Conservation (phyloP, 257 asterid genomes). For the Gentiana dahurica region DNA sequence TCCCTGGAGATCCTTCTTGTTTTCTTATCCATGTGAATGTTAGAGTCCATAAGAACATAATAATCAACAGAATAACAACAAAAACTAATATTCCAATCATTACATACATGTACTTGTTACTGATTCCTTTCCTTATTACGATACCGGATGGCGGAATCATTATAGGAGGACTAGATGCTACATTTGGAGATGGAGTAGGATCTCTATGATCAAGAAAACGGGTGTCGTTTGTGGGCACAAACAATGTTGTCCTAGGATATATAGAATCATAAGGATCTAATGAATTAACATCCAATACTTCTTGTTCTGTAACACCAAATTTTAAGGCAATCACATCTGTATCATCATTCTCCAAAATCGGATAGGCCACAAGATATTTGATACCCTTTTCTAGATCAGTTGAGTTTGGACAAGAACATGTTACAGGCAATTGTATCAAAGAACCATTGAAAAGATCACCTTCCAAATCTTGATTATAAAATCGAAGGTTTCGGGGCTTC, state of each 20-base stretch:
- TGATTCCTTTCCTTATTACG: not conserved
- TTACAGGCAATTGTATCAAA: slow-evolving; percentile 8
- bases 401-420: slow-evolving; percentile 12
- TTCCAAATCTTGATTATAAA: not conserved
- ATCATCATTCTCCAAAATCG: slow-evolving; percentile 6
- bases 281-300: not conserved
- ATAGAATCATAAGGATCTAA: slow-evolving; percentile 6
- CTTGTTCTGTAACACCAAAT: slow-evolving; percentile 4
- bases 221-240: slow-evolving; percentile 7
- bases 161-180: not conserved
- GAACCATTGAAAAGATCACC: slow-evolving; percentile 4
- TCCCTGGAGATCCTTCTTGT: not conserved
- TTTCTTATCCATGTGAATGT: not conserved
- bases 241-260: slow-evolving; percentile 11
- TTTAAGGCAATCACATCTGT: slow-evolving; percentile 2
- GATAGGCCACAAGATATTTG: slow-evolving; percentile 5
- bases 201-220: slow-evolving; percentile 1
- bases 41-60: not conserved
- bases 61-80: not conserved
- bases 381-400: not conserved
- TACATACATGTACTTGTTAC: not conserved
- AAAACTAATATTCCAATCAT: slow-evolving; percentile 4
- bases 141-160: not conserved
- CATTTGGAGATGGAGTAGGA: not conserved
- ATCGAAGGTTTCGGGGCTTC: slow-evolving; percentile 2